Evolutionary conservation across 177 flowering plant genomes (phyloP), one percentile per base, ranked within the genome.

Genomic region (Vitis hybrid): DNA sequence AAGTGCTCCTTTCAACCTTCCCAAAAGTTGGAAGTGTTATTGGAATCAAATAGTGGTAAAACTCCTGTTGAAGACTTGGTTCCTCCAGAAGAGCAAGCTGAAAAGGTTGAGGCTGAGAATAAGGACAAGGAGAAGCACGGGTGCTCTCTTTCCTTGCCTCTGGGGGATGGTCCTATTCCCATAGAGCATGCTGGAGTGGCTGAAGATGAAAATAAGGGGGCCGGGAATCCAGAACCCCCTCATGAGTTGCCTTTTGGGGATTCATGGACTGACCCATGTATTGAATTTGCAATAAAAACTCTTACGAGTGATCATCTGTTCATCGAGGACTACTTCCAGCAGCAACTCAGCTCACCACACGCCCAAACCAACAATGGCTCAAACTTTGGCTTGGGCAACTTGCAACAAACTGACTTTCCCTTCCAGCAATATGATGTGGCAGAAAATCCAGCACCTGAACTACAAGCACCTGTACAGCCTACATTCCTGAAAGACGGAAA

Each of bases 221-320:
- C 58, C 18, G 77, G 65, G 39, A 69, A 48, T 31, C 62, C 71
- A 45, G 82, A 55, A 29, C 72, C 75, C 4, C 45, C 83, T 16
- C n/a, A 69, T 2, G 18, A 53, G 29, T 56, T 79, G 72, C 84
- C 91, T 61, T 80, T 76, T 39, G 81, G 79, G 2, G 88, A 82
- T 58, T 75, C 82, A 6, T 88, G 86, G 86, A 67, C 78, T 12
- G 94, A 91, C 63, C 94, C 97, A 2, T 88, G 94, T 73, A 82
- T 91, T 19, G 91, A 88, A 59, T 91, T 91, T 74, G 97, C 97
- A 10, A 80, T 88, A 76, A 88, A 88, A 69, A 90, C 95, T 60
- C 92, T 92, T 3, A 87, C 91, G 0, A 89, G 87, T 64, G 88
- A 71, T 45, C 76, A 72, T 68, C 19, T 72, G 51, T 68, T 53